Percentiles rank a stretch among this genome's conserved stretches.
Conservation (phyloP, 75 land plant genomes). For the Sequoia sempervirens region DNA sequence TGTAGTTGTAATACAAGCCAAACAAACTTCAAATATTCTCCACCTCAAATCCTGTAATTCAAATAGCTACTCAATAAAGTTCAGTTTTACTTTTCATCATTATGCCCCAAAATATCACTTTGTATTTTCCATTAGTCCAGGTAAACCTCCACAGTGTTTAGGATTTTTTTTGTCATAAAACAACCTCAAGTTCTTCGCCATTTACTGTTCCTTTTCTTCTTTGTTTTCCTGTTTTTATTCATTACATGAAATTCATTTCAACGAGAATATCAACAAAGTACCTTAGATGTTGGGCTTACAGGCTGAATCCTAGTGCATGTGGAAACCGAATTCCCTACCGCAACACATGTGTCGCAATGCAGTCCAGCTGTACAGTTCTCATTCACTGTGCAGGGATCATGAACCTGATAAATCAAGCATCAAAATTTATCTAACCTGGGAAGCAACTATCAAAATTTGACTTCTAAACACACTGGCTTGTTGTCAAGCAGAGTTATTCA, state of each 20-base stretch:
- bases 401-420: not conserved
- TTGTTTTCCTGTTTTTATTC: not conserved
- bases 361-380: constrained; percentile 54
- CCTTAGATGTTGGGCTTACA: constrained; percentile 9
- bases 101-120: not conserved
- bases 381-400: constrained; percentile 27
- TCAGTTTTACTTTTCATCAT: not conserved
- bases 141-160: not conserved
- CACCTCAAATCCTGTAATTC: not conserved
- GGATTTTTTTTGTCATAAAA: not conserved
- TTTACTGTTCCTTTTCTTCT: not conserved
- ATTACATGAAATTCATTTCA: not conserved
- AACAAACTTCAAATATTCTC: not conserved
- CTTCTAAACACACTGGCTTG: not conserved
- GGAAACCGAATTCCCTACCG: constrained; percentile 39
- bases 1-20: not conserved
- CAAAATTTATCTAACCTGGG: too few relatives aligned
- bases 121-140: not conserved
- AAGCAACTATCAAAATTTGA: not conserved
- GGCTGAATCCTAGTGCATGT: constrained; percentile 45
- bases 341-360: constrained; percentile 65
- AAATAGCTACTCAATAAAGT: not conserved
- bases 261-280: not conserved
- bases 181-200: not conserved
- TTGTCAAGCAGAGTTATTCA: not conserved